Evolutionary conservation across 805 yeast species (phyloP), one percentile per base, ranked within the genome.

Genomic region (Saturnispora saitoi): DNA sequence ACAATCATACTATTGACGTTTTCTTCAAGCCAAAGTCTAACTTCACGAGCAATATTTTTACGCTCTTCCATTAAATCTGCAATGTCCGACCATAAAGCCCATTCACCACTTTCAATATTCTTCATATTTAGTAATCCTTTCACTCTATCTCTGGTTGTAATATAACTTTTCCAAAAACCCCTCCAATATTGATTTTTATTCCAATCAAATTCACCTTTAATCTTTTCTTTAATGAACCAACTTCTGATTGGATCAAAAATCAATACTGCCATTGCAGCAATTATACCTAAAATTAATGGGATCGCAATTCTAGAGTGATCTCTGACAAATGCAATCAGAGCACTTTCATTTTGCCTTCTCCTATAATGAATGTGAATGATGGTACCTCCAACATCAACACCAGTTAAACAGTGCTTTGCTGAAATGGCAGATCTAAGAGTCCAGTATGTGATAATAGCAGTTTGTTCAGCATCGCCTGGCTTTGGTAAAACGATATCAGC

Each of bases 181-280:
- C 64, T 62, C 29, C 48, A 50, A 51, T 51, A 51, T n/a, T 40
- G 40, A 37, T 65, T 57, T 43, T 65, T 66, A 36, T 64, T 58
- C 48, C 71, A 74, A n/a, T 75, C 71, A 43, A 83, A 61, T 56
- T 68, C 75, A 51, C 74, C 78, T 4, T 83, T 77, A 48, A 93
- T 80, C 59, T 86, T 87, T 59, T 78, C 80, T 57, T 78, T 79
- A 48, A 93, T 78, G 59, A 80, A 81, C 65, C 81, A 83, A 54
- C 84, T 83, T 61, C 99, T 77, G 40, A 93, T 86, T 1, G 99
- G 99, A 57, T 93, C 99, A 65, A 93, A 93, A 39, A 93, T 75
- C 30, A 86, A 60, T 40, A 89, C 95, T 0, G 97, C 95, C 2
- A 83, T 52, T 3, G 87, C 83, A 3, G 97, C 90, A 11, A 88